These are phyloP conservation scores for Ascochyta lentis DNA, from an alignment of 2,329 filamentous ascomycete species.

Conservation along the genomic window DNA sequence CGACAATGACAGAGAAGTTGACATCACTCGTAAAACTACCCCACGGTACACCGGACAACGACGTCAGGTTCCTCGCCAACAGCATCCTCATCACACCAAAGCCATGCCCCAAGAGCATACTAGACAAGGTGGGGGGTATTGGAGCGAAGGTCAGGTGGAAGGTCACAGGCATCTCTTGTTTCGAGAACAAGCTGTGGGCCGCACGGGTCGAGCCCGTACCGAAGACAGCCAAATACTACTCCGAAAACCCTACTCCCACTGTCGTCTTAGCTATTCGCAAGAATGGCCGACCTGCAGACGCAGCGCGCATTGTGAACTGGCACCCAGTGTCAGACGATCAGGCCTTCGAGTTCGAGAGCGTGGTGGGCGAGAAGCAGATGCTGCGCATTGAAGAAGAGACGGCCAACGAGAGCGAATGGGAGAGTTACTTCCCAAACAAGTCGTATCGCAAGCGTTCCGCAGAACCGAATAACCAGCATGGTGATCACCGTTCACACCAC, in stretches of 20 bases:
- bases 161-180: constrained; percentile 75
- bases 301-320: constrained; percentile 83
- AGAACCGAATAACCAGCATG: constrained; percentile 53
- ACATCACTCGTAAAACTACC: constrained; percentile 73
- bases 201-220: constrained; percentile 77
- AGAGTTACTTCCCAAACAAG: constrained; percentile 68
- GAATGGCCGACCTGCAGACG: constrained; percentile 78
- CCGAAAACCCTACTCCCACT: constrained; percentile 77
- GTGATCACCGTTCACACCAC: constrained; percentile 36
- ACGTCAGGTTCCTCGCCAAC: constrained; percentile 83
- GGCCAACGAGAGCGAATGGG: constrained; percentile 66
- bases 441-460: constrained; percentile 53
- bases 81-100: constrained; percentile 89
- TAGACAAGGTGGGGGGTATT: constrained; percentile 86
- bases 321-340: constrained; percentile 74
- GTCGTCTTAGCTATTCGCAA: constrained; percentile 84
- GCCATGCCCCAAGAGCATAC: constrained; percentile 72
- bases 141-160: constrained; percentile 85
- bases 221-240: constrained; percentile 68
- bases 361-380: constrained; percentile 85
- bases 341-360: constrained; percentile 78
- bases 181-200: constrained; percentile 87
- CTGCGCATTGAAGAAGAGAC: constrained; percentile 78
- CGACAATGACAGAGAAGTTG: constrained; percentile 74
- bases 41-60: constrained; percentile 66